Conservation (phyloP, 257 asterid species). For the Ilex aquifolium region DNA sequence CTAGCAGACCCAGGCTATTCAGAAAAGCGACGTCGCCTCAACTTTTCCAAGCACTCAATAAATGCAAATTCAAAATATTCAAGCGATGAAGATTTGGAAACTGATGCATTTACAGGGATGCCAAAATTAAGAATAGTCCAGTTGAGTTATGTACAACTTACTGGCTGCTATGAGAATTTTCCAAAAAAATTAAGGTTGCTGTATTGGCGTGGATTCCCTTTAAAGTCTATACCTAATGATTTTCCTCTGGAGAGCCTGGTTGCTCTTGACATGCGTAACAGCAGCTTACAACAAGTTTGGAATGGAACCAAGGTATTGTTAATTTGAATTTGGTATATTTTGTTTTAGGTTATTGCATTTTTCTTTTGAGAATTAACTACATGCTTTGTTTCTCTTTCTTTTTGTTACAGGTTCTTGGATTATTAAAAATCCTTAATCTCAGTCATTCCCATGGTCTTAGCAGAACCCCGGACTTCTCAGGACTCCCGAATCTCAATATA, state of each 20-base stretch:
- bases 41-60: conserved; percentile 1
- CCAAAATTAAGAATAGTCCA: conserved; percentile 11
- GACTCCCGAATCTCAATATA: conserved; percentile 10
- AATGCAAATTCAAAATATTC: background rate
- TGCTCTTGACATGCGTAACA: conserved; percentile 16
- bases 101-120: conserved; percentile 20
- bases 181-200: conserved; percentile 20
- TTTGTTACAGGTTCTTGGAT: conserved; percentile 9
- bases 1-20: background rate
- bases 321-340: background rate
- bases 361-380: background rate
- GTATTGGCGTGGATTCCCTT: conserved; percentile 13
- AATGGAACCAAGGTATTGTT: conserved; percentile 15
- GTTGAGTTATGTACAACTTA: conserved; percentile 5
- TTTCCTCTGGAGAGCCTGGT: conserved; percentile 12
- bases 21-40: background rate
- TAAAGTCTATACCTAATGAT: conserved; percentile 16
- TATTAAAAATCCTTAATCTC: conserved; percentile 5
- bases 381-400: background rate
- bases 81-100: background rate
- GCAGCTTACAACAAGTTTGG: conserved; percentile 16
- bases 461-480: conserved; percentile 1
- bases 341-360: background rate
- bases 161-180: conserved; percentile 11
- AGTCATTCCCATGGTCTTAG: conserved; percentile 2